Conservation (phyloP, 495 filamentous ascomycete species). For the Trichocladium uniseriatum region DNA sequence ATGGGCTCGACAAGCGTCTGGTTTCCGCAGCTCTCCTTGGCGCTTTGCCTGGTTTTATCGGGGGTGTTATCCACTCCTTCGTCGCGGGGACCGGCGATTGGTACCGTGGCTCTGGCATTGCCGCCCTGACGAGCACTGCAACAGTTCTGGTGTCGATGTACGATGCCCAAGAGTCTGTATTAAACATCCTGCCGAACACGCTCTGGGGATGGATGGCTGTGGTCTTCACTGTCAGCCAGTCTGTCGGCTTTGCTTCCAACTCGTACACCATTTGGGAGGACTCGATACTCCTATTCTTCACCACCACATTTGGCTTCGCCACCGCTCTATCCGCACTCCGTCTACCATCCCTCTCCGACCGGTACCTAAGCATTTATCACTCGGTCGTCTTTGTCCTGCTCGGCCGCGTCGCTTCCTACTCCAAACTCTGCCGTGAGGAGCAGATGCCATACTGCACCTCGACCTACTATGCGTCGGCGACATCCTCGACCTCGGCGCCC, state of each 20-base stretch:
- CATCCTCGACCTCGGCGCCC: conserved; percentile 82
- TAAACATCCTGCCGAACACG: conserved; percentile 61
- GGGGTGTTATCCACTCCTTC: conserved; percentile 22
- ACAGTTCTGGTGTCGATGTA: conserved; percentile 52
- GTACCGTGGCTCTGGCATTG: conserved; percentile 33
- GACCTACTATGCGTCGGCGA: conserved; percentile 88
- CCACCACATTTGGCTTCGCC: conserved; percentile 73
- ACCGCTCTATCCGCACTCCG: conserved; percentile 66
- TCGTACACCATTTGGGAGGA: conserved; percentile 99
- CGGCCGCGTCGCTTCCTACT: conserved; percentile 76
- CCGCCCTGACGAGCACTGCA: conserved; percentile 53
- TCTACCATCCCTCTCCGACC: conserved; percentile 50
- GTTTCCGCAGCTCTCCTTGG: conserved; percentile 28
- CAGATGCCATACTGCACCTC: conserved; percentile 96
- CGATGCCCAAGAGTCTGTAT: conserved; percentile 37
- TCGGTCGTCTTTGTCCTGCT: conserved; percentile 74
- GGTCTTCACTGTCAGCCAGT: conserved; percentile 71
- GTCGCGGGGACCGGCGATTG: conserved; percentile 28
- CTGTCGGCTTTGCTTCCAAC: conserved; percentile 87
- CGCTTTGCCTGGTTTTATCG: conserved; percentile 19
- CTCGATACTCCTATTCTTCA: conserved; percentile 83
- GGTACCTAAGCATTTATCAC: conserved; percentile 69
- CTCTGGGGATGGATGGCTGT: conserved; percentile 82
- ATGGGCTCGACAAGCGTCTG: conserved; percentile 29
- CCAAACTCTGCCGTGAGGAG: conserved; percentile 91